Conservation (phyloP, 768 basidiomycete species). For the Suillus subalutaceus region DNA sequence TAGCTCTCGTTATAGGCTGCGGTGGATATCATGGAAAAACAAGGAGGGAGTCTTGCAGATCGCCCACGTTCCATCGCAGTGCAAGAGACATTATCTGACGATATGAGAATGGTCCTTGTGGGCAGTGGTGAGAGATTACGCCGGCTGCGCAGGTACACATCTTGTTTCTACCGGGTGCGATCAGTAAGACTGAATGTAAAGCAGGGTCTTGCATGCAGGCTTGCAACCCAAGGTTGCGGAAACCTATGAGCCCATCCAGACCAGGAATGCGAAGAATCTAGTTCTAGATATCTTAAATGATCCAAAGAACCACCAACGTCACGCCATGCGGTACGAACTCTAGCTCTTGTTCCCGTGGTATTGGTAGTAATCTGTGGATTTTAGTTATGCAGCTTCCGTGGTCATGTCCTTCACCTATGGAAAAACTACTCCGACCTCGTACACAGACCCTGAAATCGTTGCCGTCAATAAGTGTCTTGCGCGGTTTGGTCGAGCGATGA, state of each 20-base stretch:
- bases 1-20: slow-evolving; percentile 36
- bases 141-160: slow-evolving; percentile 16
- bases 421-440: slow-evolving; percentile 33
- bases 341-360: neutral
- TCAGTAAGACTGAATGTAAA: neutral
- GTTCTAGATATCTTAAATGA: neutral
- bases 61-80: slow-evolving; percentile 40
- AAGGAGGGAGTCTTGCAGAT: slow-evolving; percentile 37
- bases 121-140: slow-evolving; percentile 34
- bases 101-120: slow-evolving; percentile 34
- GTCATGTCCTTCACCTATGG: neutral
- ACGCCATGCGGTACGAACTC: neutral
- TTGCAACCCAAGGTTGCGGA: neutral
- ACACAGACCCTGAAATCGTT: slow-evolving; percentile 38
- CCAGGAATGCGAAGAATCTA: neutral
- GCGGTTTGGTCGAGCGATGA: slow-evolving; percentile 31
- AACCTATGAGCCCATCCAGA: neutral
- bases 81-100: slow-evolving; percentile 36
- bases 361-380: neutral
- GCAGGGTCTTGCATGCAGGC: slow-evolving; percentile 2
- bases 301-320: neutral
- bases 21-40: slow-evolving; percentile 43
- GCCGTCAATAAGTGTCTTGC: slow-evolving; percentile 28
- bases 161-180: neutral
- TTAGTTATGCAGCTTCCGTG: neutral